These are phyloP conservation scores for Parastagonospora avenae DNA, from an alignment of 2,329 filamentous ascomycete genomes.

Conservation along the genomic window DNA sequence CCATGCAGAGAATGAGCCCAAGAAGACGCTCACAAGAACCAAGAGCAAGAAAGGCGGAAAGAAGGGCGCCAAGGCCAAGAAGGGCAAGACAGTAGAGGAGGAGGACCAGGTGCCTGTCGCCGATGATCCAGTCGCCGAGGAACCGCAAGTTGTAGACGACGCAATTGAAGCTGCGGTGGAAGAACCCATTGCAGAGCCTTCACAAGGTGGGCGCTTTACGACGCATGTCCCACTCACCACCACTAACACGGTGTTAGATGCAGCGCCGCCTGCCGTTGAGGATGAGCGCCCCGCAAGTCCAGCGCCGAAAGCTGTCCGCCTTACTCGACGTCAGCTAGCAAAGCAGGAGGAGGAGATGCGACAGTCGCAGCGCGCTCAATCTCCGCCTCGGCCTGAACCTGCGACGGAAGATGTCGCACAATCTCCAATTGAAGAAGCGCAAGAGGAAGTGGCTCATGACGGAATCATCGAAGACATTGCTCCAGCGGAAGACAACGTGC, in stretches of 20 bases:
- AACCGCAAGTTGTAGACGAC: constrained; percentile 16
- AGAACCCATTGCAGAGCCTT: constrained; percentile 15
- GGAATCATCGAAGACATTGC: background rate
- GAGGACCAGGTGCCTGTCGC: constrained; percentile 21
- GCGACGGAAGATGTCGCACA: constrained; percentile 8
- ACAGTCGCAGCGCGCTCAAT: constrained; percentile 23
- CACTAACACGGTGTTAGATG: constrained; percentile 17
- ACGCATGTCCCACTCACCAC: background rate
- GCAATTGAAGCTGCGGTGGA: constrained; percentile 27
- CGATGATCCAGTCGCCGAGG: constrained; percentile 25
- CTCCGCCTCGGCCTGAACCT: constrained; percentile 10
- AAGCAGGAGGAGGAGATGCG: constrained; percentile 39
- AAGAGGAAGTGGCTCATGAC: constrained; percentile 5
- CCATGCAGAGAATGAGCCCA: constrained; percentile 19
- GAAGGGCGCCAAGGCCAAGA: constrained; percentile 40
- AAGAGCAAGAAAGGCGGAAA: constrained; percentile 38
- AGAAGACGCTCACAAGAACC: constrained; percentile 38
- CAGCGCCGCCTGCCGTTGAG: constrained; percentile 23
- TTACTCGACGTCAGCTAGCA: constrained; percentile 43
- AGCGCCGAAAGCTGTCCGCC: constrained; percentile 34
- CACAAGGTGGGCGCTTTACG: constrained; percentile 20
- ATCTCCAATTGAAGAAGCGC: constrained; percentile 6
- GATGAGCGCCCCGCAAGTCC: constrained; percentile 31
- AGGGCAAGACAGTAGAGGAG: constrained; percentile 21
- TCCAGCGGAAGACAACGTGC: background rate